A percentile compares a stretch with the other conserved stretches of the same genome.
phyloP scores from a whole-genome alignment of 352 stramenopile species.

The Phytophthora fragariaefolia region DNA sequence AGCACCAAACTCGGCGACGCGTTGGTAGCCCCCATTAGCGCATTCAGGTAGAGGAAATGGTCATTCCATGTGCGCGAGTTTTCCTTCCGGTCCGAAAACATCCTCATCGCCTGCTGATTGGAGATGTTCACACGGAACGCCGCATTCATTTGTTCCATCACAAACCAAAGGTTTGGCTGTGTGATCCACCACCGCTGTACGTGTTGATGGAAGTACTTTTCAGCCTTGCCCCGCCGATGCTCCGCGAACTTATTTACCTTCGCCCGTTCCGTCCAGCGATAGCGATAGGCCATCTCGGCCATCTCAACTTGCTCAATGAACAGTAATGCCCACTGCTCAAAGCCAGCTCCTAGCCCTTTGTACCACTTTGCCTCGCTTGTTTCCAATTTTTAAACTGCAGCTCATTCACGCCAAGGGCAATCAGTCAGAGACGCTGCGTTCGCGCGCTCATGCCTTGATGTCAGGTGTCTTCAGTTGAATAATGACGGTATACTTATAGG shows the following conservation, averaged over 20 bases:
- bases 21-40: background rate
- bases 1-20: background rate
- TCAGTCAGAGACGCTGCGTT: too few relatives aligned
- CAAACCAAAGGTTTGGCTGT: slow-evolving; percentile 5
- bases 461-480: too few relatives aligned
- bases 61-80: slow-evolving; percentile 1
- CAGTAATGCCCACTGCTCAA: slow-evolving; percentile 13
- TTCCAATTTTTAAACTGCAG: too few relatives aligned
- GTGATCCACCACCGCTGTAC: slow-evolving; percentile 3
- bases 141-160: slow-evolving; percentile 7
- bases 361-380: too few relatives aligned
- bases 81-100: slow-evolving; percentile 3
- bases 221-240: slow-evolving; percentile 3
- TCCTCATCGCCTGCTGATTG: slow-evolving; percentile 3
- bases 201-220: slow-evolving; percentile 6
- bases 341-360: slow-evolving; percentile 2
- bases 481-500: too few relatives aligned
- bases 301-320: slow-evolving; percentile 16
- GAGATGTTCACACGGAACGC: slow-evolving; percentile 7
- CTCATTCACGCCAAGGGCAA: too few relatives aligned
- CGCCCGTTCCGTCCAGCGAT: background rate
- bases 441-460: too few relatives aligned
- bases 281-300: background rate
- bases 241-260: slow-evolving; percentile 16
- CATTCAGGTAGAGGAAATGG: slow-evolving; percentile 17